Evolutionary conservation across 495 filamentous ascomycete species (phyloP), one percentile per base, ranked within the genome.

Genomic region (Aspergillus egyptiacus): DNA sequence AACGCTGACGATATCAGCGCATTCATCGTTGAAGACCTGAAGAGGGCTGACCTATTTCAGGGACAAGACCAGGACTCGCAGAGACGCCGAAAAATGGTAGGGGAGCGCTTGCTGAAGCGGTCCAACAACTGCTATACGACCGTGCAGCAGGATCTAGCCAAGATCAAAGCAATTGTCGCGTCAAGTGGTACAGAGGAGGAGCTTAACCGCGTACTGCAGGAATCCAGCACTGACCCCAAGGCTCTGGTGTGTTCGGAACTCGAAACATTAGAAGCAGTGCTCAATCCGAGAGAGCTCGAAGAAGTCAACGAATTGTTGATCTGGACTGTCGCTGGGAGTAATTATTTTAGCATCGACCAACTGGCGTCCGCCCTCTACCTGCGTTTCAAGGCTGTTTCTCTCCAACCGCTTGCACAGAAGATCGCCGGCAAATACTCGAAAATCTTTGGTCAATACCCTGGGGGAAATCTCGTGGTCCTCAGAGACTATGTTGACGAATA

Each of bases 261-360:
- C 17, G 50, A 46, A 10, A 45, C 56, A 28, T 20, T 60, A 10
- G 54, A 63, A 46, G 25, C 45, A 5, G 24, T 41, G 6, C 49
- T 63, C 30, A 58, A 49, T 6, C 53, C 53, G 1, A 42, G 53
- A 27, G 54, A 60, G 42, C 53, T 63, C 2, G 57, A 60, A 15
- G 60, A 63, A 22, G 31, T 63, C 15, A 63, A 63, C 14, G 57
- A 63, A 28, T 51, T 63, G 18, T 42, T 63, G 13, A 52, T 55
- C 20, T 63, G 60, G 60, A 48, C 47, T 22, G 45, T 63, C 6
- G 58, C 38, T 24, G 60, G 48, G 10, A 31, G 11, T 33, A n/a
- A 15, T 10, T 39, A 30, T 14, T 43, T 63, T 30, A 24, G 10
- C 13, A 3, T 58, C 23, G 48, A 50, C 0, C 30, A 56, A 17